A percentile compares a stretch with the other conserved stretches of the same genome.
Evolutionary conservation across 2,329 filamentous ascomycete species (phyloP).

Genomic region (Colletotrichum truncatum): DNA sequence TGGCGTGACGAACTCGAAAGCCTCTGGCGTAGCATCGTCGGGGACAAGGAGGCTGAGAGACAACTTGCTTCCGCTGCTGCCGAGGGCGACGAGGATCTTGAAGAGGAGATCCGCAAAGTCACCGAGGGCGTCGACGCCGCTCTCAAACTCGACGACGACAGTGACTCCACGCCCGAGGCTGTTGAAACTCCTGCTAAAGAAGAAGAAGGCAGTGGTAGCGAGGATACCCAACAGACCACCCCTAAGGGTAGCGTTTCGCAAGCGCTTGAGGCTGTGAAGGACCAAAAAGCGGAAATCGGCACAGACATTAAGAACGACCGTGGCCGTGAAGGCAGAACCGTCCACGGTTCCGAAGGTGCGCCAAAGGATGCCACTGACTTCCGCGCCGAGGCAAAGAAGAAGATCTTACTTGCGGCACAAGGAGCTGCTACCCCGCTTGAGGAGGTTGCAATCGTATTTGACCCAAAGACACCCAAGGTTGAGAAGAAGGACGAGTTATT

Average conservation of each 20-base stretch:
- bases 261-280: background rate
- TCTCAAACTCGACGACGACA: conserved; percentile 41
- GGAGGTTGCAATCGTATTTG: conserved; percentile 21
- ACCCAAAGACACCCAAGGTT: conserved; percentile 7
- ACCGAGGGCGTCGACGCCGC: conserved; percentile 45
- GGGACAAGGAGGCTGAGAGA: conserved; percentile 64
- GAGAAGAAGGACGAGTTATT: background rate
- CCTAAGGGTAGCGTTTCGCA: background rate
- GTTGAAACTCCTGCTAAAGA: background rate
- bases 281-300: conserved; percentile 5
- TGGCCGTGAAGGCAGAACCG: conserved; percentile 14
- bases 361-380: conserved; percentile 20
- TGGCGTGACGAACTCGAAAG: conserved; percentile 86
- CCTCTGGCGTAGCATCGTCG: conserved; percentile 76
- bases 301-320: conserved; percentile 26
- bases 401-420: conserved; percentile 20
- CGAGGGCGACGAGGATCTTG: conserved; percentile 44
- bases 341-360: conserved; percentile 12
- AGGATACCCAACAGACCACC: background rate
- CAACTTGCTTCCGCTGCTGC: conserved; percentile 48
- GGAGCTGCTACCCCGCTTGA: conserved; percentile 23
- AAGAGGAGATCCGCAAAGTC: conserved; percentile 55
- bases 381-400: conserved; percentile 23
- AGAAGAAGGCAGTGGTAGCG: background rate
- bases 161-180: conserved; percentile 5